Base-by-base conservation (phyloP, 1,139 yeast species). In the Geotrichum siamense region DNA sequence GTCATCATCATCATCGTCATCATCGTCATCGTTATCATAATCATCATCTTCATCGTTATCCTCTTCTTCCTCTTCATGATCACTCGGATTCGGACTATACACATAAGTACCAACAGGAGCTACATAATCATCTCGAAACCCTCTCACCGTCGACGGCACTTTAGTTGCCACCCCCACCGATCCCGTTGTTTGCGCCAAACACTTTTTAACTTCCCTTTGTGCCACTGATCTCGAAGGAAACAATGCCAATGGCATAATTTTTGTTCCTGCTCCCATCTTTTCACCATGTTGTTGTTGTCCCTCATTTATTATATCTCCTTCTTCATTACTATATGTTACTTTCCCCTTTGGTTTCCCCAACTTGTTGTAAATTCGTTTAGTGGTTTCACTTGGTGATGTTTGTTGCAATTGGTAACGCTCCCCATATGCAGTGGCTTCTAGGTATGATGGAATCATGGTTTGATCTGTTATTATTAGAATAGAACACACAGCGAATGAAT, bases 361-460 rank as follows among this genome's bases (percentile, higher is more conserved):
- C 20, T 40, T 40, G 33, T 40, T 40, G 38, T 26, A 40, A 15
- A 40, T 40, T 19, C 43, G 43, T 13, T 20, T 21, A 3, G 38
- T 16, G 12, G 27, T 25, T n/a, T 30, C 34, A 21, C 12, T 16
- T 15, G 34, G 34, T 17, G n/a, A 4, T 16, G 15, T 16, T 9
- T 16, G 15, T 8, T 16, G 34, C 17, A 30, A n/a, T 13, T 30
- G 19, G 34, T 30, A 16, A 16, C 34, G 34, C 26, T 36, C 39
- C 3, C 39, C 39, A 16, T 36, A 36, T 2, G 39, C 39, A 5
- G 39, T 36, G n/a, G 30, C 25, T 16, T n/a, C 19, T 10, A 36
- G 31, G 9, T 36, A 36, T 10, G 39, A 25, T 3, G 39, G 39
- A 25, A 36, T 25, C 39, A 36, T 36, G 8, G 31, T 28, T 28